Base-by-base conservation (phyloP, 192 early-diverging fungal genomes). In the Paraglomus occultum region DNA sequence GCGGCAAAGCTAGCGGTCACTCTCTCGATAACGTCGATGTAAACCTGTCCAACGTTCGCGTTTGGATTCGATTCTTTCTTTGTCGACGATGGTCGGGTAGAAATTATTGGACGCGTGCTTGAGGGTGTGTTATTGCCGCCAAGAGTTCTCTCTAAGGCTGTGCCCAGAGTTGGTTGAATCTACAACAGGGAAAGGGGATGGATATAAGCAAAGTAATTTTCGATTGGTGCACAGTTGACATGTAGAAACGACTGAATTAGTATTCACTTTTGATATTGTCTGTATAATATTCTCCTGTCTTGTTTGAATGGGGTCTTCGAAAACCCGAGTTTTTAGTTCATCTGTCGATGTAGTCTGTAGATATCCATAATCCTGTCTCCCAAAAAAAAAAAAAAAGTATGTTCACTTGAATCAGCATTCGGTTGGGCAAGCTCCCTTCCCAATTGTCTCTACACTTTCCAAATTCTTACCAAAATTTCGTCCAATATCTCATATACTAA, bases 341-440 rank as follows among this genome's bases (percentile, higher is more conserved):
- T 68, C 40, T 0, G 66, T 68, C 46, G 43, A 55, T 5, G 66
- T 68, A 50, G 66, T 68, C 66, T 68, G 66, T 38, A 44, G 43
- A 55, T 68, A 68, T 52, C 66, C 66, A 20, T 55, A 68, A 68
- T 68, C 66, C 66, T 68, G 15, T 46, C 31, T 15, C 52, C 14
- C 12, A n/a, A 48, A 64, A 14, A 18, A 31, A 48, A 47, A 4
- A 31, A 7, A 22, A 18, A 18, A 4, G 44, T n/a, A 12, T 15
- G n/a, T 9, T 11, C 3, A 11, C 14, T 60, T 43, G 18, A 11
- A 44, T 43, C 45, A n/a, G 47, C 22, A 9, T 12, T 14, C 8
- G 7, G 12, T 22, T 20, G 31, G 31, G n/a, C 54, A 20, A 18
- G 17, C 48, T 40, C 17, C 17, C 7, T 60, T 12, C 18, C n/a